Base-by-base conservation (phyloP, 495 filamentous ascomycete species). In the Penicillium dipodomyicola region DNA sequence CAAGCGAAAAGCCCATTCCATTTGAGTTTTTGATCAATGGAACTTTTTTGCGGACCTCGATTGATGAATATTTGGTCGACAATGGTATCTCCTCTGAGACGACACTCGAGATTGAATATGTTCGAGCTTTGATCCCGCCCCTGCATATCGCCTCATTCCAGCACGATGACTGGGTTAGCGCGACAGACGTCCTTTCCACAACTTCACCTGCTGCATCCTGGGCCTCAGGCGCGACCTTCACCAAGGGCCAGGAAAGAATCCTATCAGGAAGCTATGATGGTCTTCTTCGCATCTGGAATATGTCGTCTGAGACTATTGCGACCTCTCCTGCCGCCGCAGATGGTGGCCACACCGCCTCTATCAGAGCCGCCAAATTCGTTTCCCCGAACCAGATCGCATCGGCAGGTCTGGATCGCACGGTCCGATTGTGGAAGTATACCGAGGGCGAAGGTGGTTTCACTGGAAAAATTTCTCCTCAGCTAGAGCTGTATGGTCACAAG, bases 1-100 rank as follows among this genome's bases (percentile, higher is more conserved):
- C 86, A 57, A 89, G 85, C 32, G 77, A 86, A 41, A 81, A 86
- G 42, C 88, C 93, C 14, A 83, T 96, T 37, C 94, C 94, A 27
- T 91, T 98, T 75, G 95, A 98, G 71, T 97, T 98, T 79, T 81
- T 98, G 58, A 84, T 95, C 72, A 90, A 92, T 64, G 94, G 95
- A 63, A 84, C 86, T 60, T 96, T 95, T 72, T 83, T 98, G 25
- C 87, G 90, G 40, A 88, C 90, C 25, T 90, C 87, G 32, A 82
- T 98, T 60, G 91, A 96, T 65, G 86, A 95, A 64, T 96, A 94
- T 74, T 83, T 98, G 49, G 86, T 84, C 22, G 75, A 81, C 59
- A 87, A 94, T 73, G 94, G 92, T 41, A 85, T 96, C 54, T 95
- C 90, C 40, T 80, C 91, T 29, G 94, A 98, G 75, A 87, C 86